Conservation (phyloP, 139 green algal species). For the Desmodesmus armatus region DNA sequence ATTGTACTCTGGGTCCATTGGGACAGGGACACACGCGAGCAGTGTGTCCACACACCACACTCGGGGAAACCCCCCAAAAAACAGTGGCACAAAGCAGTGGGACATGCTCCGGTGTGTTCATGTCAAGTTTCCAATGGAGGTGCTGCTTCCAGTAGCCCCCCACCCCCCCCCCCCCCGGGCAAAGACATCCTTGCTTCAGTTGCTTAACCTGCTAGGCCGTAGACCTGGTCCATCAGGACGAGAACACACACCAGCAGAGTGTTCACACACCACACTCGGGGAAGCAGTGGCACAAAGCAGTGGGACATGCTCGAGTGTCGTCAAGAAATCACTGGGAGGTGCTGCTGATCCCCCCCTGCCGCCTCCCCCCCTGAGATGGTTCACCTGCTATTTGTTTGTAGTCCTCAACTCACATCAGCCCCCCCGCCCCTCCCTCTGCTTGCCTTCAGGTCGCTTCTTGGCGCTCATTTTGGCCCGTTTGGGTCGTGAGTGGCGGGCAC, state of each 20-base stretch:
- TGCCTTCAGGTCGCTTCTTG: slow-evolving; percentile 71
- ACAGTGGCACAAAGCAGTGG: too few species aligned
- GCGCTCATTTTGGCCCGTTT: slow-evolving; percentile 73
- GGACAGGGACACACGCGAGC: neutral
- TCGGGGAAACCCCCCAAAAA: too few species aligned
- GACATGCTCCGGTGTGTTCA: too few species aligned
- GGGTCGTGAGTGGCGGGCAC: slow-evolving; percentile 73
- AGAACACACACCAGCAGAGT: neutral
- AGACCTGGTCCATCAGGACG: neutral
- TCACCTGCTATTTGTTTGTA: neutral
- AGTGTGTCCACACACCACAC: neutral
- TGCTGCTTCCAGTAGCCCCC: neutral
- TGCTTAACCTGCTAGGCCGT: too few species aligned
- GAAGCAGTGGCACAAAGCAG: too few species aligned
- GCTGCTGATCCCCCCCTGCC: neutral
- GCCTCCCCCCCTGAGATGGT: too few species aligned
- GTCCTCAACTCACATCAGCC: too few species aligned
- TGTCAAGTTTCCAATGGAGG: too few species aligned
- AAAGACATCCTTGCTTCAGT: too few species aligned
- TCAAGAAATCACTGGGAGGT: neutral
- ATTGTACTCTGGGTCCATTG: neutral
- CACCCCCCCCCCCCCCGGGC: too few species aligned
- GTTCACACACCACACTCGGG: too few species aligned
- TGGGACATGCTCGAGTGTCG: too few species aligned
- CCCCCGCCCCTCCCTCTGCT: neutral